Base-by-base conservation (phyloP, 495 filamentous ascomycete species). In the Cercophora sp. region DNA sequence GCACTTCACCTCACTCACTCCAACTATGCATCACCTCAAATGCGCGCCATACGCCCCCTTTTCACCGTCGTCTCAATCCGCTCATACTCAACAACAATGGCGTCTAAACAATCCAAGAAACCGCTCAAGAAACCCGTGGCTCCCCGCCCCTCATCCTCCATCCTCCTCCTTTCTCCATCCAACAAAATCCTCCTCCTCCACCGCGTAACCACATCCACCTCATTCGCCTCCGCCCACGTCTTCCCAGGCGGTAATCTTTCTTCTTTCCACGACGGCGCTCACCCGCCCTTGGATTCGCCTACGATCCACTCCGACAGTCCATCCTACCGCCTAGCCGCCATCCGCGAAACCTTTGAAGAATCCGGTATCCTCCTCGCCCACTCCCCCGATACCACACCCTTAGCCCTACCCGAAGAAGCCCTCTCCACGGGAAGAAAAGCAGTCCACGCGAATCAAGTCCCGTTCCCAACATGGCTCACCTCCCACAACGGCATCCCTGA, bases 281-380 rank as follows among this genome's bases (percentile, higher is more conserved):
- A 83, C 23, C 81, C 82, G 5, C 60, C 66, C 0, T 62, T 73
- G 0, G 71, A 75, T 5, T 62, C 68, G 29, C 55, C 60, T 0
- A 64, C 65, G n/a, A 63, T 83, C 10, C 88, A 94, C 64, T 63
- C 75, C 5, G 89, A 95, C 63, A 79, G 79, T 3, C 62, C 70
- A 15, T 76, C 77, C 5, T 96, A 96, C 58, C 74, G 90, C 9
- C 66, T 86, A 11, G 90, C 83, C 19, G 93, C 92, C 0, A 82
- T 97, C 47, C 77, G 92, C 2, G 92, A 97, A 71, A 87, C 89
- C 1, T 96, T 98, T 62, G 93, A 98, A 63, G 93, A 97, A 67
- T 91, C 87, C 56, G 93, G 93, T 0, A 88, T 97, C 34, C n/a
- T n/a, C n/a, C n/a, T n/a, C n/a, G n/a, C n/a, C n/a, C n/a, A n/a